Conservation (phyloP, 1,284 basidiomycete species). For the Irpex sp. region DNA sequence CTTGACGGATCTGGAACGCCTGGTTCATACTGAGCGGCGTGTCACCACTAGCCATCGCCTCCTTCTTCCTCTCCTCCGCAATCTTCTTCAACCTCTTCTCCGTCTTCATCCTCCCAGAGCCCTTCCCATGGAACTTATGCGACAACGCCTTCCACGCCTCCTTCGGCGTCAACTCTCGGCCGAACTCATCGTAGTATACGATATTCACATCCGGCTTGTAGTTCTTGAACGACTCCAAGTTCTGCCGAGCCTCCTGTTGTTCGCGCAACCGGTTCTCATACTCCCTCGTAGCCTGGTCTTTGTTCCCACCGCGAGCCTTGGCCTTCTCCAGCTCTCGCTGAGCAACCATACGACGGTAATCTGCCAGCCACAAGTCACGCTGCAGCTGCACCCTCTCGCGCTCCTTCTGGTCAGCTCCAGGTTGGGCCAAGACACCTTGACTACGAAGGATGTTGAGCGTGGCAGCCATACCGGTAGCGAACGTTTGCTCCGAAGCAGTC, state of each 20-base stretch:
- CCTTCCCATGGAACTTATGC: conserved; percentile 96
- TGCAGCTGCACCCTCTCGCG: conserved; percentile 83
- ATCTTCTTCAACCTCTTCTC: conserved; percentile 94
- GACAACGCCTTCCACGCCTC: conserved; percentile 96
- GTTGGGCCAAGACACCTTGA: conserved; percentile 82
- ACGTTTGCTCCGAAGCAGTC: conserved; percentile 70
- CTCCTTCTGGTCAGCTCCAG: conserved; percentile 64
- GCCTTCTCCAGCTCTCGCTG: conserved; percentile 80
- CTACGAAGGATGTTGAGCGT: conserved; percentile 87
- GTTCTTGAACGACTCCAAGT: conserved; percentile 82
- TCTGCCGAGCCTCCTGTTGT: conserved; percentile 84
- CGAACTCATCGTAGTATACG: conserved; percentile 96
- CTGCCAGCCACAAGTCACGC: conserved; percentile 88
- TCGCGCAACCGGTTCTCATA: conserved; percentile 92
- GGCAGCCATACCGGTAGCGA: conserved; percentile 81
- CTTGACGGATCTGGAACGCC: conserved; percentile 87
- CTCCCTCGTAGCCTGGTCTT: conserved; percentile 92
- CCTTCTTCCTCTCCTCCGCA: conserved; percentile 88
- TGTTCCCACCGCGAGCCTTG: conserved; percentile 74
- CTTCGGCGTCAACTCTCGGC: conserved; percentile 85
- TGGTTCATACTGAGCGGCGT: conserved; percentile 90
- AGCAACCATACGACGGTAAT: conserved; percentile 73
- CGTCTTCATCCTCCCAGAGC: conserved; percentile 90
- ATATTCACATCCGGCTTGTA: conserved; percentile 98
- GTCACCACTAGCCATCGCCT: conserved; percentile 89